These are phyloP conservation scores for Spencermartinsiella ligniputridi DNA, from an alignment of 1,139 yeast genomes.

Conservation along the genomic window DNA sequence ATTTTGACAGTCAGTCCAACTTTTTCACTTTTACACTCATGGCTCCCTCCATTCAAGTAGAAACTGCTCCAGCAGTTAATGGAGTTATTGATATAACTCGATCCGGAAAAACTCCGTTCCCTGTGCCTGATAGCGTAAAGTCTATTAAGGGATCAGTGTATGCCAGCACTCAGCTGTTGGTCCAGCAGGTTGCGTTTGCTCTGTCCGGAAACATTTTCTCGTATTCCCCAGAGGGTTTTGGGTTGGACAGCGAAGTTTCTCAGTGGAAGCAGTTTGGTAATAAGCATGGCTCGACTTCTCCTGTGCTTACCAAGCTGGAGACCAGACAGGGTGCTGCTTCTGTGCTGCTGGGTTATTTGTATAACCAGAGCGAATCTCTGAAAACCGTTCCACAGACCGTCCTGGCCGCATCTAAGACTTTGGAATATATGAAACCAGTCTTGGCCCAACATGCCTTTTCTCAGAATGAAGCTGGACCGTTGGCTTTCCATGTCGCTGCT, in stretches of 20 bases:
- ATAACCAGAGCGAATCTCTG: constrained; percentile 26
- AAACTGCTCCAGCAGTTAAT: neutral
- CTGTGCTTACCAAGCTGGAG: constrained; percentile 58
- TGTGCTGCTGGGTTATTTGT: constrained; percentile 69
- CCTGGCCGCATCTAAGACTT: constrained; percentile 63
- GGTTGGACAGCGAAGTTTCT: constrained; percentile 56
- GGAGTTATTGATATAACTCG: neutral
- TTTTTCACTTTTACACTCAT: neutral
- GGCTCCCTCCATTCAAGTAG: constrained; percentile 1
- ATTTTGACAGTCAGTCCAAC: neutral
- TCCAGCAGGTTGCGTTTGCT: constrained; percentile 63
- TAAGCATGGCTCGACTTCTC: constrained; percentile 52
- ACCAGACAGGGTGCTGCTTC: constrained; percentile 83
- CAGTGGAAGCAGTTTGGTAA: constrained; percentile 52
- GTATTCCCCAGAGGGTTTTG: constrained; percentile 60
- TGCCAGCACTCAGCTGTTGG: constrained; percentile 55
- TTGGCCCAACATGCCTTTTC: constrained; percentile 33
- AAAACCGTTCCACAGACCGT: constrained; percentile 38
- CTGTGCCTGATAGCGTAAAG: constrained; percentile 21
- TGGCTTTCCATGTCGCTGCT: constrained; percentile 69
- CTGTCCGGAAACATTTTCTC: constrained; percentile 63
- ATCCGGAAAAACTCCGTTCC: constrained; percentile 5
- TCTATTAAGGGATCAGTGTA: constrained; percentile 25
- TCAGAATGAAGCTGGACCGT: constrained; percentile 24
- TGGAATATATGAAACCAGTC: constrained; percentile 62